A percentile compares a stretch with the other conserved stretches of the same genome.
Conservation (phyloP, 768 basidiomycete species). For the Dictyophora rubrovolvata region DNA sequence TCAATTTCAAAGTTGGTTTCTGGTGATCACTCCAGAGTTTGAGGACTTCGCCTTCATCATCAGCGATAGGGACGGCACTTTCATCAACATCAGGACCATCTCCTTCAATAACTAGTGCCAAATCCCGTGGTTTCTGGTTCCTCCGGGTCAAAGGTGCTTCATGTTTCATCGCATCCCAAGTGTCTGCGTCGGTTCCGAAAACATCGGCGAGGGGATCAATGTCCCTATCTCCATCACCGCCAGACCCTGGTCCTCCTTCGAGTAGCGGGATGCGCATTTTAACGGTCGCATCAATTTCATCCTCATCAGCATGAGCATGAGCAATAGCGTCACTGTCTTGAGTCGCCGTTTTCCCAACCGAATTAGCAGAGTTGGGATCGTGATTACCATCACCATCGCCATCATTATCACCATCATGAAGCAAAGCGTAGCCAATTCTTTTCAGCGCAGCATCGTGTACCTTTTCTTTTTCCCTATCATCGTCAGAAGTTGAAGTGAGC, state of each 20-base stretch:
- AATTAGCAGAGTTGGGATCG: neutral
- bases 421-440: neutral
- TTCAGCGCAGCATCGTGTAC: neutral
- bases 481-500: neutral
- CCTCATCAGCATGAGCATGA: slow-evolving; percentile 14
- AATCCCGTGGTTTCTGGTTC: slow-evolving; percentile 20
- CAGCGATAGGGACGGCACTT: slow-evolving; percentile 22
- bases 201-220: slow-evolving; percentile 50
- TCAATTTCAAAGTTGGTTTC: slow-evolving; percentile 6
- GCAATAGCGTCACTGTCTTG: slow-evolving; percentile 13
- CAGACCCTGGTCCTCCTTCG: neutral
- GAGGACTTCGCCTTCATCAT: slow-evolving; percentile 16
- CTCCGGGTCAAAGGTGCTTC: neutral
- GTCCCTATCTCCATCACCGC: slow-evolving; percentile 16
- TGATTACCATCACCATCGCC: slow-evolving; percentile 23
- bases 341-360: slow-evolving; percentile 12
- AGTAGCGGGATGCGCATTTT: slow-evolving; percentile 22
- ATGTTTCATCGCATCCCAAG: slow-evolving; percentile 45
- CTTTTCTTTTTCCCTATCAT: neutral
- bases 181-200: slow-evolving; percentile 53
- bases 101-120: slow-evolving; percentile 21
- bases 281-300: slow-evolving; percentile 32
- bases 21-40: slow-evolving; percentile 14
- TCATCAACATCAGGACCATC: slow-evolving; percentile 13
- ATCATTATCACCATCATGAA: slow-evolving; percentile 21